Base-by-base conservation (phyloP, 2,329 filamentous ascomycete species). In the Aspergillus fructus region DNA sequence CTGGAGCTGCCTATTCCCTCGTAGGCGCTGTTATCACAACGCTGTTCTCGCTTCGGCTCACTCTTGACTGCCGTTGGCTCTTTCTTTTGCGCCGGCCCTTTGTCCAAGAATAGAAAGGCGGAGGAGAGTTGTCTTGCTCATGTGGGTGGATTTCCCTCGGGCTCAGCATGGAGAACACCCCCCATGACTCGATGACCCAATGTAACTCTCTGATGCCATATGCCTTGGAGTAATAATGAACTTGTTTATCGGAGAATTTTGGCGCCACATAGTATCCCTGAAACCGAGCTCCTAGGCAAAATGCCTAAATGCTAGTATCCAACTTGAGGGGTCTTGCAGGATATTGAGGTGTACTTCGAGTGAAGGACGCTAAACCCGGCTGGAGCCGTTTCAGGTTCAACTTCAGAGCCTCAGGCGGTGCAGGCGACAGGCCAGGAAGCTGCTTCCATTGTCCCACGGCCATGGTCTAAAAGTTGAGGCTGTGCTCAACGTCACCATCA, bases 121-220 rank as follows among this genome's bases (percentile, higher is more conserved):
- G 48, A n/a, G 21, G 21, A 48, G 41, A 15, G 46, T 21, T 24
- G 24, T 41, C 42, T 33, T 30, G 27, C 27, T 37, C 50, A 34
- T 46, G 30, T 23, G 50, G 45, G 50, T 27, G 13, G 21, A 5
- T 23, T 23, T 30, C 8, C 27, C 27, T 30, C 27, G 3, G 27
- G 27, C 40, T 27, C 27, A 46, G 27, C 19, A 34, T 37, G 23
- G 37, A 50, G 34, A 17, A 30, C 27, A 30, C 9, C 27, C 27
- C 27, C 27, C 27, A 30, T 11, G 27, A 30, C 27, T 30, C 27
- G 13, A 50, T 30, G 11, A 9, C 21, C 39, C 42, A 34, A 53
- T 53, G 51, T 53, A 53, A 53, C 51, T 53, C 42, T 53, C 42
- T 30, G 19, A 27, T 53, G 23, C 41, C 15, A 33, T 30, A 47